Base-by-base conservation (phyloP, 2,329 filamentous ascomycete genomes). In the Verticillium zaregamsianum region DNA sequence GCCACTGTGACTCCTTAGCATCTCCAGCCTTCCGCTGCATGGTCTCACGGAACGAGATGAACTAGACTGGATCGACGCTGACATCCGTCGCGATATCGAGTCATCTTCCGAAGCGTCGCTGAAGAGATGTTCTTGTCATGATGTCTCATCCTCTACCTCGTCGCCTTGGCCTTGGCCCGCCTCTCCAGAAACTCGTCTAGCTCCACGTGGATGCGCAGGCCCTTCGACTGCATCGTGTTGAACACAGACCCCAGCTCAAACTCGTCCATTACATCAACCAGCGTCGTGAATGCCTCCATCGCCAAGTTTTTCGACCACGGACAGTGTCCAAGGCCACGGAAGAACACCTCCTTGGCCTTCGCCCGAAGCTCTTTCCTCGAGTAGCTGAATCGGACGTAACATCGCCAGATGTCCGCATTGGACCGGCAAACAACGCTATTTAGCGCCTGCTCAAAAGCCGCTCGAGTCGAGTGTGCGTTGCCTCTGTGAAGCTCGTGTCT, bases 391-490 rank as follows among this genome's bases (percentile, higher is more conserved):
- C 76, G 76, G 25, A 86, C 72, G 63, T 85, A 86, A 3, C 72
- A 71, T 20, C 76, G 68, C 84, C 84, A 87, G 5, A 86, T 65
- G 6, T 72, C 71, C 1, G 74, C 68, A 56, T 77, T 81, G 40
- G 74, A 72, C 32, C 69, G 73, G 68, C 78, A 77, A 11, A 66
- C 66, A 4, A 77, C 74, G 58, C 75, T 76, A 1, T 71, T 70
- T 2, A 86, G 68, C 1, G 83, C 81, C n/a, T 77, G 76, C 67
- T 85, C 83, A 60, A 86, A 84, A 0, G 81, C 82, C 0, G 79
- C 76, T 45, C 76, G 77, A 0, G 80, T 75, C 0, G 83, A 82
- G 66, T 85, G 78, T 5, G 72, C 70, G 60, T 82, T 84, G 6
- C 82, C 83, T 12, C 71, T 72, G 20, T 69, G 71, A 17, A 80